A percentile compares a stretch with the other conserved stretches of the same genome.
Evolutionary conservation across 2,329 filamentous ascomycete genomes (phyloP).

Genomic region (Scytalidium sp.): DNA sequence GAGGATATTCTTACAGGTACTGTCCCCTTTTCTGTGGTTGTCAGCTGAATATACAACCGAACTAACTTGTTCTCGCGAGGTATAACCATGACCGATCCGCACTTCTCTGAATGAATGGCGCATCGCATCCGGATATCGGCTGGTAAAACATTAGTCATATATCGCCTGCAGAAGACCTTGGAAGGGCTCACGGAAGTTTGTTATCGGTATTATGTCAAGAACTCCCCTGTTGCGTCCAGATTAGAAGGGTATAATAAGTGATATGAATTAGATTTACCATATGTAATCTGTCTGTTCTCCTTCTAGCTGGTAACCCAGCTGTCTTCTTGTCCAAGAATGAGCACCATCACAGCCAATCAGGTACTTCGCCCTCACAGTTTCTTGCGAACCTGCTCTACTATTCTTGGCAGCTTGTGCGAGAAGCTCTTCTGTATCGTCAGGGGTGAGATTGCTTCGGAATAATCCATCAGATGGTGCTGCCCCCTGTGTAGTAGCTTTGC

Average conservation of each 20-base stretch:
- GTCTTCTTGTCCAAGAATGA: slow-evolving; percentile 60
- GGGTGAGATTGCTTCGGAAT: slow-evolving; percentile 55
- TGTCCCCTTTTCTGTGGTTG: slow-evolving; percentile 60
- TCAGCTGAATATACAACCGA: slow-evolving; percentile 68
- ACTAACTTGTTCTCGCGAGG: slow-evolving; percentile 68
- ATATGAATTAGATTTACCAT: too few species aligned
- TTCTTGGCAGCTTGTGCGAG: slow-evolving; percentile 28
- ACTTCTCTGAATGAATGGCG: slow-evolving; percentile 67
- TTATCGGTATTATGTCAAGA: too few species aligned
- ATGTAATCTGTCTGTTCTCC: slow-evolving; percentile 31
- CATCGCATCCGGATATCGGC: too few species aligned
- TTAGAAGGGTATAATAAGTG: too few species aligned
- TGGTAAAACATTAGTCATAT: too few species aligned
- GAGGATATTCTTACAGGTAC: too few species aligned
- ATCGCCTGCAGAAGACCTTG: too few species aligned
- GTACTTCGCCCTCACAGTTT: slow-evolving; percentile 55
- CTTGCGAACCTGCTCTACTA: slow-evolving; percentile 33
- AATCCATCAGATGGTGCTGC: slow-evolving; percentile 44
- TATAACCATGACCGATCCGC: slow-evolving; percentile 76
- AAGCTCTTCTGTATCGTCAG: slow-evolving; percentile 55
- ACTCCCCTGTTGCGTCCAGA: too few species aligned
- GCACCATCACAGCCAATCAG: slow-evolving; percentile 67
- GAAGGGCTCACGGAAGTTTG: too few species aligned
- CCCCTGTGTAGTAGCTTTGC: slow-evolving; percentile 24
- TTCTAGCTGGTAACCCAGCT: slow-evolving; percentile 53